These are phyloP conservation scores for Evernia prunastri DNA, from an alignment of 495 filamentous ascomycete species.

Conservation along the genomic window DNA sequence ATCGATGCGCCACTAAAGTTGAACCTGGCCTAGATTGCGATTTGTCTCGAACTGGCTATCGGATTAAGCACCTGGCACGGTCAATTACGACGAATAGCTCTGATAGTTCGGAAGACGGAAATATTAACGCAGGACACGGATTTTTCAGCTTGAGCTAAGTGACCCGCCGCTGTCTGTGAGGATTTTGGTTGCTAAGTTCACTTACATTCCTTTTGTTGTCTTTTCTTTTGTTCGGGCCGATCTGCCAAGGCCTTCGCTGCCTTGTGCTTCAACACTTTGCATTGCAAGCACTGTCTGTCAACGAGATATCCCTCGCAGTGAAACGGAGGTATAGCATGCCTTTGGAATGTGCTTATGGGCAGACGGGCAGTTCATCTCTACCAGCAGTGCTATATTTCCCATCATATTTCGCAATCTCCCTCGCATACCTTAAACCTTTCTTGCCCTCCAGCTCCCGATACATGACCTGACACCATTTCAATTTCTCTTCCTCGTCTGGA, in stretches of 20 bases:
- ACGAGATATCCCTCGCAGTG: neutral
- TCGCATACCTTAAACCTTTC: slow-evolving; percentile 19
- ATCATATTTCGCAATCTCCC: slow-evolving; percentile 17
- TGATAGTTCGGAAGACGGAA: neutral
- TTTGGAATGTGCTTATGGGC: neutral
- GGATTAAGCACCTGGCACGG: slow-evolving; percentile 4
- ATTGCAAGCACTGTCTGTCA: neutral
- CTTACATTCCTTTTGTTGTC: neutral
- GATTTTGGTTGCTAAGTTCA: neutral
- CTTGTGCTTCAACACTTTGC: neutral
- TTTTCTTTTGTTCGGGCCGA: neutral
- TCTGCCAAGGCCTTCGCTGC: neutral
- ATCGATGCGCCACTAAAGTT: slow-evolving; percentile 2
- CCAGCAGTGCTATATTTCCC: slow-evolving; percentile 1
- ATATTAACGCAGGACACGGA: neutral
- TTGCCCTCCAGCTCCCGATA: slow-evolving; percentile 14
- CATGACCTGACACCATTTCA: slow-evolving; percentile 20
- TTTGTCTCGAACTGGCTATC: slow-evolving; percentile 2
- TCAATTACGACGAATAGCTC: slow-evolving; percentile 4
- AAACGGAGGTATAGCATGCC: neutral
- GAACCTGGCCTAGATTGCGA: slow-evolving; percentile 4
- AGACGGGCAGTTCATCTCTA: neutral
- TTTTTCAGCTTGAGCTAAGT: neutral
- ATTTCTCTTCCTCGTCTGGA: slow-evolving; percentile 12
- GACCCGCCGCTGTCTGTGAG: neutral